These are phyloP conservation scores for Aurantiochytrium sp. DNA, from an alignment of 108 stramenopile genomes.

Conservation along the genomic window DNA sequence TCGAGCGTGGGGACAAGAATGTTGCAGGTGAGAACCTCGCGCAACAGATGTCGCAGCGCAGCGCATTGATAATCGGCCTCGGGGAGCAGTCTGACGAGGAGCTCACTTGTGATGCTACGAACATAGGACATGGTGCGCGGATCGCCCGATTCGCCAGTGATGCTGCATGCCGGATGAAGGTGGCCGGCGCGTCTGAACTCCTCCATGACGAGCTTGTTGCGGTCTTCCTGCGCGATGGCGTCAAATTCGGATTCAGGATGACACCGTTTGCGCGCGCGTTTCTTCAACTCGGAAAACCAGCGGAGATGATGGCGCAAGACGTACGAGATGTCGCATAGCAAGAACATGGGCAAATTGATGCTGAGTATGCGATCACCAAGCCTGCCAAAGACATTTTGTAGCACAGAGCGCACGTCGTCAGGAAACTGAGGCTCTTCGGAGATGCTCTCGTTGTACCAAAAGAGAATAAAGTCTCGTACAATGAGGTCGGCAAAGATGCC, in stretches of 20 bases:
- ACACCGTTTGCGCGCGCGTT: not conserved
- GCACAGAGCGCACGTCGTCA: constrained; percentile 4
- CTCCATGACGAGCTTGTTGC: constrained; percentile 1
- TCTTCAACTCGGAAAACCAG: not conserved
- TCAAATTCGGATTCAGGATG: not conserved
- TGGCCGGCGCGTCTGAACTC: constrained; percentile 9
- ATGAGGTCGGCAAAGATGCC: not conserved
- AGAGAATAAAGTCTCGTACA: not conserved
- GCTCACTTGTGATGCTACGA: constrained; percentile 8
- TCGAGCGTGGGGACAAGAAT: constrained; percentile 9
- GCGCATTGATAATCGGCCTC: constrained; percentile 2
- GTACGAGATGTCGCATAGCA: constrained; percentile 7
- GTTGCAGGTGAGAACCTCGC: constrained; percentile 14
- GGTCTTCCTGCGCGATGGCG: not conserved
- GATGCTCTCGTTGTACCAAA: constrained; percentile 13
- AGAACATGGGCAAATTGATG: constrained; percentile 5
- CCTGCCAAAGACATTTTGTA: not conserved
- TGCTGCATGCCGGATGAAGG: not conserved
- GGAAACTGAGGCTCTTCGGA: not conserved
- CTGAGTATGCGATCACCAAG: not conserved
- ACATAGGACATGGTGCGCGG: not conserved
- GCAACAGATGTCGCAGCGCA: not conserved
- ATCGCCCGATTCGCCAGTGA: not conserved
- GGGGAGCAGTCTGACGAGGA: not conserved
- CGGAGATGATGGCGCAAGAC: not conserved